Base-by-base conservation (phyloP, 768 basidiomycete genomes). In the Tylopilus rubrobrunneus region DNA sequence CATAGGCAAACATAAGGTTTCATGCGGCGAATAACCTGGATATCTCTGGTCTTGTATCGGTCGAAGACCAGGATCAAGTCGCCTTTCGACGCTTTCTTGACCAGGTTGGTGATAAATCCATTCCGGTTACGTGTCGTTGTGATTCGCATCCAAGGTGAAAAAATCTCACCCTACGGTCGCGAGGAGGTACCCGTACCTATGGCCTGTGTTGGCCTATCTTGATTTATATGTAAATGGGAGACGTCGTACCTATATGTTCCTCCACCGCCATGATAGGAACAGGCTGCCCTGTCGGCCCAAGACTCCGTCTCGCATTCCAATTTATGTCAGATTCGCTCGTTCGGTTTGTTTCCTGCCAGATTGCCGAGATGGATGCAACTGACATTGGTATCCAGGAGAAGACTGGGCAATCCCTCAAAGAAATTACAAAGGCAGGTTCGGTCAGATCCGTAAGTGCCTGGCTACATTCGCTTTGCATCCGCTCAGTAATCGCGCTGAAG, bases 181-280 rank as follows among this genome's bases (percentile, higher is more conserved):
- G 14, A 52, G 31, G 49, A 57, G 41, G 47, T 65, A 63, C 12
- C 52, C 59, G 1, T 52, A 58, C 27, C 42, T 45, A 0, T 65
- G 63, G 61, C 52, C 52, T 1, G 53, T 60, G 7, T 11, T 60
- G 25, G 56, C 52, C 36, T 61, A 63, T 53, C 39, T 56, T 5
- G 56, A 56, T 8, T 23, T 53, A 17, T 55, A 66, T 34, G n/a
- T 64, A 1, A 0, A 1, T 8, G 37, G 51, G 28, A 50, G 49
- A 48, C 44, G 42, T 17, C 10, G 17, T 5, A 12, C 33, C 4
- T 11, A 34, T 34, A 12, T 34, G 11, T 5, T 12, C 9, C 39
- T 8, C 2, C 12, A 14, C 28, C 21, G 10, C 33, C n/a, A 9
- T 9, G 39, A 39, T 39, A 39, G n/a, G 19, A 23, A 12, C 6